phyloP scores from a whole-genome alignment of 371 early-diverging fungal genomes.

The Apophysomyces ossiformis region DNA sequence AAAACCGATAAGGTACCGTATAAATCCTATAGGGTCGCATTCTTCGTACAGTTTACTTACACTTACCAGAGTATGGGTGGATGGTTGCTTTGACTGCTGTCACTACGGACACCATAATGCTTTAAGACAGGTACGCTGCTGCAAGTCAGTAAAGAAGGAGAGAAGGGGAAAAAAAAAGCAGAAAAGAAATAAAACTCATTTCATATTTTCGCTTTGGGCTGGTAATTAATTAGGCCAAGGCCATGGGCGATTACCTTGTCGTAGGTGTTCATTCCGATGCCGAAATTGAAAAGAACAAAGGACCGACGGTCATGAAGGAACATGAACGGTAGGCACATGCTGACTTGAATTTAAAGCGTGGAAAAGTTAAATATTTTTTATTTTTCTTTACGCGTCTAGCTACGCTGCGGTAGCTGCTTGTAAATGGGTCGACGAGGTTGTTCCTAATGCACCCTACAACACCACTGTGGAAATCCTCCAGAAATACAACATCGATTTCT shows the following conservation, averaged over 20 bases:
- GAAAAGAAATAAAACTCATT: no score
- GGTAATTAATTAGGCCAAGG: slow-evolving; percentile 70
- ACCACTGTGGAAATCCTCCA: slow-evolving; percentile 85
- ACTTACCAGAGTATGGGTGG: slow-evolving; percentile 74
- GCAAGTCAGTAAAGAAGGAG: no score
- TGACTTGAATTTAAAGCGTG: background rate
- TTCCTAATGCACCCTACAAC: slow-evolving; percentile 92
- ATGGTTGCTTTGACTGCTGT: slow-evolving; percentile 97
- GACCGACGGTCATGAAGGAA: slow-evolving; percentile 95
- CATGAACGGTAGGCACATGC: slow-evolving; percentile 77
- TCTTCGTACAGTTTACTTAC: no score
- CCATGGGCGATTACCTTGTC: slow-evolving; percentile 91
- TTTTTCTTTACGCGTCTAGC: slow-evolving; percentile 37
- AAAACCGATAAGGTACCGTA: slow-evolving; percentile 14
- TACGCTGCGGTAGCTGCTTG: slow-evolving; percentile 94
- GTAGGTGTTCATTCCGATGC: slow-evolving; percentile 96
- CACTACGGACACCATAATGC: slow-evolving; percentile 97
- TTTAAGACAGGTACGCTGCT: slow-evolving; percentile 78
- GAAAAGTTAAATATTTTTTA: background rate
- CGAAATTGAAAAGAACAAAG: slow-evolving; percentile 92
- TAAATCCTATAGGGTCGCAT: no score
- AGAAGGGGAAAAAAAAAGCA: background rate
- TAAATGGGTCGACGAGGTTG: slow-evolving; percentile 97
- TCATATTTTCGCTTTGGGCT: no score
- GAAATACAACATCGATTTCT: slow-evolving; percentile 86